phyloP scores from a whole-genome alignment of 768 basidiomycete species.

The Pleurotus pulmonarius region DNA sequence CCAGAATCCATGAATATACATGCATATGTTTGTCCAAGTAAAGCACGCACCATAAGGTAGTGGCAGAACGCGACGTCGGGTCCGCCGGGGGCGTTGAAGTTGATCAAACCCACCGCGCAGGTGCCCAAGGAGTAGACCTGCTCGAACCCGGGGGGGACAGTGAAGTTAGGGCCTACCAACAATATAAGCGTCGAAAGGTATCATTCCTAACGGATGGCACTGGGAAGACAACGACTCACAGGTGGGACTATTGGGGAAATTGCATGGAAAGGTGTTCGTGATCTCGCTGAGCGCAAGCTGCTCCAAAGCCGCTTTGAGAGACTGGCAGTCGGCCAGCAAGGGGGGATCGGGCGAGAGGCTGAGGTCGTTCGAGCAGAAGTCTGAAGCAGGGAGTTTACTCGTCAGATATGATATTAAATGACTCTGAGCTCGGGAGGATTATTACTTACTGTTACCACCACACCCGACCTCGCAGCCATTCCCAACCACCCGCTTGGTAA shows the following conservation, averaged over 20 bases:
- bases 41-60: constrained; percentile 9
- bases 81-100: constrained; percentile 5
- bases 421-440: background rate
- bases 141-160: constrained; percentile 8
- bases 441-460: background rate
- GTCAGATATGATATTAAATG: background rate
- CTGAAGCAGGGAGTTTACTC: background rate
- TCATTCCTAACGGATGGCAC: background rate
- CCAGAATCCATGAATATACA: too few relatives aligned
- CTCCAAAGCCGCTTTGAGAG: background rate
- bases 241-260: background rate
- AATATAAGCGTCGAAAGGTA: background rate
- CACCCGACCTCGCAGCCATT: background rate
- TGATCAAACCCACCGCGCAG: constrained; percentile 5
- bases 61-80: constrained; percentile 5
- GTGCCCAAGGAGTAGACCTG: constrained; percentile 7
- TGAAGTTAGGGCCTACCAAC: constrained; percentile 10
- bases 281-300: constrained; percentile 8
- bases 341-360: constrained; percentile 5
- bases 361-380: constrained; percentile 6
- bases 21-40: too few relatives aligned
- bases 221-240: constrained; percentile 4
- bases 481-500: background rate
- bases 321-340: constrained; percentile 1
- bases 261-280: constrained; percentile 7